Percentiles rank a stretch among this genome's conserved stretches.
Evolutionary conservation across 2,329 filamentous ascomycete genomes (phyloP).

Genomic region (Lachnellula occidentalis): DNA sequence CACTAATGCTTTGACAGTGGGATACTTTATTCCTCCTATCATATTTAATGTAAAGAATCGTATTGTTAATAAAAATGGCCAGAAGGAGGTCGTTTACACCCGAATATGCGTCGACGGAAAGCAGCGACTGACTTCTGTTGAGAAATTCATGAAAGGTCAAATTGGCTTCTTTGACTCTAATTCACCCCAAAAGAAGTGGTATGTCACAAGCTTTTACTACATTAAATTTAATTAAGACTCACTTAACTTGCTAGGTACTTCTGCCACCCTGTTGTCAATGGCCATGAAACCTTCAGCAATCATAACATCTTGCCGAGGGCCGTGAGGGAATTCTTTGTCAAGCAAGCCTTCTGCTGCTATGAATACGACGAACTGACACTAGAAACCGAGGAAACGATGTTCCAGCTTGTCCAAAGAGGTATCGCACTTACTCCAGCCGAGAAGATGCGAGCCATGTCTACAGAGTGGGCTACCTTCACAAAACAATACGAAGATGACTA

Average conservation of each 20-base stretch:
- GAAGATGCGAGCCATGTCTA: conserved; percentile 40
- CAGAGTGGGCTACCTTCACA: conserved; percentile 41
- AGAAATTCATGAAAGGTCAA: conserved; percentile 39
- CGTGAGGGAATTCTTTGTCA: conserved; percentile 34
- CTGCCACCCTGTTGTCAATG: conserved; percentile 25
- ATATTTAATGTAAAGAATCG: conserved; percentile 37
- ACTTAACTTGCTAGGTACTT: conserved; percentile 23
- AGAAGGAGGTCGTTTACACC: conserved; percentile 16
- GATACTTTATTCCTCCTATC: conserved; percentile 40
- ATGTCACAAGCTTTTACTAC: conserved; percentile 5
- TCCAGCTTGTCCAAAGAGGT: conserved; percentile 42
- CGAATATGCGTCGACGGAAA: conserved; percentile 43
- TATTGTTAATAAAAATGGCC: conserved; percentile 9
- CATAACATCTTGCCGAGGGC: conserved; percentile 33
- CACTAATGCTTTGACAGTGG: conserved; percentile 21
- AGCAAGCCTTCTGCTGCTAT: conserved; percentile 37
- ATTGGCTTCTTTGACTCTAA: conserved; percentile 39
- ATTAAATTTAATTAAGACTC: not conserved
- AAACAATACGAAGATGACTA: conserved; percentile 40
- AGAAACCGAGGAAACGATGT: conserved; percentile 43
- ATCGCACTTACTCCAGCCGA: conserved; percentile 40
- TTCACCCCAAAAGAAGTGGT: conserved; percentile 37
- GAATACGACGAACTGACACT: conserved; percentile 36
- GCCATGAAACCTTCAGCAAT: conserved; percentile 17
- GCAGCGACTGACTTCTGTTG: conserved; percentile 41